These are phyloP conservation scores for Avena sativa DNA, from an alignment of 176 grass and related monocot genomes.

Conservation along the genomic window DNA sequence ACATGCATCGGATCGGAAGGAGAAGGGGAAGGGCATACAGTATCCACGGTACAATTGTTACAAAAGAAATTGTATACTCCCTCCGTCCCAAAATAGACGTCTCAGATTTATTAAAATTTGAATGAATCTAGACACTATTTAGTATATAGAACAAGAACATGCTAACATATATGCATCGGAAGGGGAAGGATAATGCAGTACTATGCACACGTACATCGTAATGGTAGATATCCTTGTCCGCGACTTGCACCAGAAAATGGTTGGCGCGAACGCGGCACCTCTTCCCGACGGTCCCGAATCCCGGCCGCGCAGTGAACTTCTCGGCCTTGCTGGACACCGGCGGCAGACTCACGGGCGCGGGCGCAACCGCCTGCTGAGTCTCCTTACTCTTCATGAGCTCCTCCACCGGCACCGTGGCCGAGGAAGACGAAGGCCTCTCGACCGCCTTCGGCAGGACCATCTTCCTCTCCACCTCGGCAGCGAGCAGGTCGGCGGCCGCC, in stretches of 20 bases:
- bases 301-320: constrained; percentile 45
- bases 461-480: neutral
- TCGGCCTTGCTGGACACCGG: constrained; percentile 54
- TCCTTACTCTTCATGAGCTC: neutral
- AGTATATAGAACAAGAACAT: neutral
- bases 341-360: neutral
- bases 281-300: constrained; percentile 40
- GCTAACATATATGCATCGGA: neutral
- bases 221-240: constrained; percentile 51
- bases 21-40: too few species aligned
- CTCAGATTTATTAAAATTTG: too few species aligned
- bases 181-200: neutral
- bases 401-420: neutral
- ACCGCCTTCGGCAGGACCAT: neutral
- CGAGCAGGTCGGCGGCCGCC: neutral
- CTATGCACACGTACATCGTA: constrained; percentile 51
- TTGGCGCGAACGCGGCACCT: constrained; percentile 53
- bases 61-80: too few species aligned
- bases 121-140: too few species aligned
- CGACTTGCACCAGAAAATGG: constrained; percentile 61
- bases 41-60: too few species aligned
- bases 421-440: neutral
- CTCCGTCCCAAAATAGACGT: too few species aligned
- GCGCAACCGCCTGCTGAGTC: neutral
- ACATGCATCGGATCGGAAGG: neutral